These are phyloP conservation scores for Trichoderma lentiforme DNA, from an alignment of 2,329 filamentous ascomycete genomes.

Conservation along the genomic window DNA sequence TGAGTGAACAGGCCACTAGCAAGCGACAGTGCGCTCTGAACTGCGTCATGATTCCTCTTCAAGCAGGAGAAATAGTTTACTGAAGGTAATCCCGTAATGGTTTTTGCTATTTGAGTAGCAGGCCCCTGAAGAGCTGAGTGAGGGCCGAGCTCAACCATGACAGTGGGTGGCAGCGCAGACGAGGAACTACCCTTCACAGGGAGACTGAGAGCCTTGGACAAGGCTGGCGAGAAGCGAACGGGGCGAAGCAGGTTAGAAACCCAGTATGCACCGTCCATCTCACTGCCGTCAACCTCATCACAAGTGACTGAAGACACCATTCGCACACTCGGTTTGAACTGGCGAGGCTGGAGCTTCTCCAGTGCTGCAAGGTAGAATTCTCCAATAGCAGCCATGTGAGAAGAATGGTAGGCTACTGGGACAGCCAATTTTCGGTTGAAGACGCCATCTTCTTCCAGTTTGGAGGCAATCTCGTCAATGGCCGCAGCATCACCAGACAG, in stretches of 20 bases:
- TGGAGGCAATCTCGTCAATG: conserved; percentile 37
- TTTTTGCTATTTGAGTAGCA: conserved; percentile 10
- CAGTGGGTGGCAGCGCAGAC: background rate
- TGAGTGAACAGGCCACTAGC: background rate
- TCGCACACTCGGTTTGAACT: conserved; percentile 15
- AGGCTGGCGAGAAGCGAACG: conserved; percentile 17
- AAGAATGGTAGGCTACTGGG: conserved; percentile 42
- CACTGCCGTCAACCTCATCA: background rate
- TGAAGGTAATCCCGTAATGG: background rate
- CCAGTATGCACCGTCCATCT: conserved; percentile 17
- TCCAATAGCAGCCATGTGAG: conserved; percentile 29
- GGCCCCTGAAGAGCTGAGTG: conserved; percentile 17
- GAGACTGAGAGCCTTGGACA: conserved; percentile 2
- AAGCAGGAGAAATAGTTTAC: conserved; percentile 7
- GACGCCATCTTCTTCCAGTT: conserved; percentile 37
- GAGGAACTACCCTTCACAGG: background rate
- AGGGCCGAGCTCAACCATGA: conserved; percentile 19
- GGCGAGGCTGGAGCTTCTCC: conserved; percentile 8
- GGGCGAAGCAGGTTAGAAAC: conserved; percentile 13
- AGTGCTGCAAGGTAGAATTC: conserved; percentile 24
- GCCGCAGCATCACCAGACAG: conserved; percentile 15
- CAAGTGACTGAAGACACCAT: conserved; percentile 18
- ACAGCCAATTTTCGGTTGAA: conserved; percentile 44
- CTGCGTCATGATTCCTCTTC: conserved; percentile 8
- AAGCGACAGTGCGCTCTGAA: background rate